These are phyloP conservation scores for Eimeria sp. DNA, from an alignment of 169 alveolate species.

Conservation along the genomic window DNA sequence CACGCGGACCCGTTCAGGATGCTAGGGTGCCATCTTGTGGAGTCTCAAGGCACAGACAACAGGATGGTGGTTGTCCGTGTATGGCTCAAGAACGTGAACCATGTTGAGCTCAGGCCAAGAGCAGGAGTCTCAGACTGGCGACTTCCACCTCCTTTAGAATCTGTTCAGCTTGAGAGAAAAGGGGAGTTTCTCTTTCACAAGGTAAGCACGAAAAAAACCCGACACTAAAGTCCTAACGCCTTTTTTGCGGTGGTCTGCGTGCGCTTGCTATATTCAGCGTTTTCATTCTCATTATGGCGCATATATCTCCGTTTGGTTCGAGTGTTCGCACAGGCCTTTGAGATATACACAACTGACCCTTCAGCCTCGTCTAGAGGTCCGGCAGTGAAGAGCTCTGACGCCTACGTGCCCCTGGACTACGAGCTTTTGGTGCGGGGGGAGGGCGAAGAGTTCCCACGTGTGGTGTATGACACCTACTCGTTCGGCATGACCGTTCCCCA, in stretches of 20 bases:
- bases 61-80: slow-evolving; percentile 60
- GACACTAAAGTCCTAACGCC: neutral
- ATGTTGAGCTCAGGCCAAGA: slow-evolving; percentile 64
- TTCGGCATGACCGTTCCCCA: slow-evolving; percentile 85
- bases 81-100: slow-evolving; percentile 52
- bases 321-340: slow-evolving; percentile 52
- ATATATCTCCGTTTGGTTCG: neutral
- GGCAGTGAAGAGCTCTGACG: slow-evolving; percentile 45
- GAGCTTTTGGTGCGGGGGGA: slow-evolving; percentile 83
- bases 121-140: slow-evolving; percentile 65
- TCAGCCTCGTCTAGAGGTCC: slow-evolving; percentile 42
- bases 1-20: slow-evolving; percentile 80
- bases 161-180: slow-evolving; percentile 46
- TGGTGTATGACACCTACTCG: slow-evolving; percentile 84
- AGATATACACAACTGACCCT: slow-evolving; percentile 51
- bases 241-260: neutral
- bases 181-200: slow-evolving; percentile 31
- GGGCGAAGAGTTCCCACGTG: slow-evolving; percentile 79
- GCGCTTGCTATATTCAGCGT: neutral
- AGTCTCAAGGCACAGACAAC: neutral
- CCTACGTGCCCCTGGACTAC: slow-evolving; percentile 79
- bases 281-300: neutral
- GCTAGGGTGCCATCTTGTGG: slow-evolving; percentile 78
- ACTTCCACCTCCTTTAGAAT: slow-evolving; percentile 30
- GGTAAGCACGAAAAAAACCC: slow-evolving; percentile 37